Conservation (phyloP, 1,139 yeast species). For the Taiozyma onychis region DNA sequence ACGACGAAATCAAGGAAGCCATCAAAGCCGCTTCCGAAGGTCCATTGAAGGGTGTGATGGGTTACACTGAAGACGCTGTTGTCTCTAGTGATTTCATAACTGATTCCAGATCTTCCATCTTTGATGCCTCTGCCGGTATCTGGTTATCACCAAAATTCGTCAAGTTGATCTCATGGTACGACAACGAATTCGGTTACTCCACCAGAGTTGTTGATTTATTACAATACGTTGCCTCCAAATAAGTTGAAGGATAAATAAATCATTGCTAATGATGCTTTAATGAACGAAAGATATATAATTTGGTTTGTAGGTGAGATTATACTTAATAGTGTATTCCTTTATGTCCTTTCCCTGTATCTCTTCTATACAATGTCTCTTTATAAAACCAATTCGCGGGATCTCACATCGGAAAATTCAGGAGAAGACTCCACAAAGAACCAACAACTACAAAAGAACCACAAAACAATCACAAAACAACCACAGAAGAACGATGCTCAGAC, state of each 20-base stretch:
- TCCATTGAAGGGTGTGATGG: conserved; percentile 67
- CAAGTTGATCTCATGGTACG: conserved; percentile 87
- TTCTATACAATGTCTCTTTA: no score
- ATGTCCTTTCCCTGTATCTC: no score
- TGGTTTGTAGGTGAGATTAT: not conserved
- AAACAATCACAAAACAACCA: no score
- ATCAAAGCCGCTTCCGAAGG: conserved; percentile 68
- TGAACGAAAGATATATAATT: not conserved
- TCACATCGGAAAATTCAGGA: no score
- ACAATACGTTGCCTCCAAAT: conserved; percentile 53
- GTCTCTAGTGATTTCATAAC: conserved; percentile 82
- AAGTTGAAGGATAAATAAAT: not conserved
- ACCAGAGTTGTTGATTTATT: conserved; percentile 86
- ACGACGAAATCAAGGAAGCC: conserved; percentile 70
- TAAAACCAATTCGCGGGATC: no score
- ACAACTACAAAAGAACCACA: no score
- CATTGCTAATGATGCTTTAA: not conserved
- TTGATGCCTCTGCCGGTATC: conserved; percentile 83
- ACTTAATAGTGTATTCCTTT: no score
- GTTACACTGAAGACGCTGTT: conserved; percentile 84
- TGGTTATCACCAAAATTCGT: conserved; percentile 76
- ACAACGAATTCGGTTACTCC: conserved; percentile 88
- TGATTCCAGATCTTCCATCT: conserved; percentile 73
- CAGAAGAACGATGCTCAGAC: not conserved
- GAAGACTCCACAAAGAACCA: no score